Evolutionary conservation across 1,284 basidiomycete species (phyloP), one percentile per base, ranked within the genome.

Genomic region (Tremellales sp.): DNA sequence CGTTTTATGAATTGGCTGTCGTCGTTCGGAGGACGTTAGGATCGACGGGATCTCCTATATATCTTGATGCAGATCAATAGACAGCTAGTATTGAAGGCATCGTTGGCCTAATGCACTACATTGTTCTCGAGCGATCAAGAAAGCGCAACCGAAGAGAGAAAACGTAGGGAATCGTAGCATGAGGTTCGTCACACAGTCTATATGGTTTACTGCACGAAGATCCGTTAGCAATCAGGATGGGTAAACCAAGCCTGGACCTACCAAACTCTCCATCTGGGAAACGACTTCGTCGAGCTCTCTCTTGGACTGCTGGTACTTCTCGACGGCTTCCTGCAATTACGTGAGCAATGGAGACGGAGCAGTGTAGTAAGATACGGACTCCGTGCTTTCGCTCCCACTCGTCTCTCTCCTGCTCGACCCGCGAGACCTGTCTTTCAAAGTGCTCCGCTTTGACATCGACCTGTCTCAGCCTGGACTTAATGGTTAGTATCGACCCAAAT

Each of bases 361-460:
- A 19, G 13, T 6, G 3, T 33, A 50, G 52, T 48, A 36, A 38
- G 39, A 54, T 28, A 59, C 53, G 61, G 65, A 90, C 90, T 77
- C 93, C 91, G 77, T 83, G 88, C 77, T 97, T 97, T 78, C 84
- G 81, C 81, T 97, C 94, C 90, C 87, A 91, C 44, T 75, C 70
- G 70, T 97, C 93, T 51, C 92, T 84, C 74, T 99, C 95, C 70
- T 88, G 84, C 74, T 97, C 93, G 50, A 82, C 77, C 45, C 87
- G 82, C 59, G 83, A 79, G 19, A 97, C 83, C 68, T 95, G 89
- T 46, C 93, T 83, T 76, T 97, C 94, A 73, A 92, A 95, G 78
- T 97, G 91, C 74, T 99, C 95, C 19, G 95, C 93, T 78, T 97
- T 97, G 75, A 98, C 87, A 71, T 99, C 95, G 48, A 94, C 90